These are phyloP conservation scores for Alternaria longipes DNA, from an alignment of 2,329 filamentous ascomycete species.

Conservation along the genomic window DNA sequence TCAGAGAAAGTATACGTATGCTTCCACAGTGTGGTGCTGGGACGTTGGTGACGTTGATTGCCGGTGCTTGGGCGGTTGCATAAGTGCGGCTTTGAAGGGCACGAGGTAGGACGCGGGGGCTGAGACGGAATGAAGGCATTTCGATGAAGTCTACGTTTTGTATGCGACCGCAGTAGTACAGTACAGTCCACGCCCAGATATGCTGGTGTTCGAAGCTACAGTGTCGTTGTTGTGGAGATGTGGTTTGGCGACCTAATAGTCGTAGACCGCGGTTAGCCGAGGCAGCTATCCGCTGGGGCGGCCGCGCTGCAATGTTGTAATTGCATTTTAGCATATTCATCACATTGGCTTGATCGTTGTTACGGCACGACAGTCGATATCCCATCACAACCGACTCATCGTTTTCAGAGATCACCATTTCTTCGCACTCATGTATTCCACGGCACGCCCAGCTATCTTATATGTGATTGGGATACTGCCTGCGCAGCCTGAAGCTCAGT, in stretches of 20 bases:
- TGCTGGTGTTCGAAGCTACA: not conserved
- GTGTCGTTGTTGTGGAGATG: slow-evolving; percentile 1
- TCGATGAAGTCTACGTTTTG: not conserved
- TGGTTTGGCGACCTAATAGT: slow-evolving; percentile 10
- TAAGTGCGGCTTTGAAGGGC: slow-evolving; percentile 47
- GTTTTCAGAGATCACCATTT: no score
- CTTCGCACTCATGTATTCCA: no score
- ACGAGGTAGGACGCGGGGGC: slow-evolving; percentile 30
- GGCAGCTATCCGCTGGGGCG: slow-evolving; percentile 2
- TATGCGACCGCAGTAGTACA: not conserved
- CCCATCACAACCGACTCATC: no score
- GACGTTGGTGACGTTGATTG: slow-evolving; percentile 76
- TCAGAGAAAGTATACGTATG: slow-evolving; percentile 88
- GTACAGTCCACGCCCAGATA: not conserved
- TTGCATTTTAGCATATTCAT: not conserved
- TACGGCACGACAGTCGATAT: no score
- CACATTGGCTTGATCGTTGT: not conserved
- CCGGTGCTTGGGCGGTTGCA: slow-evolving; percentile 57
- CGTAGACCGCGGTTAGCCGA: slow-evolving; percentile 30
- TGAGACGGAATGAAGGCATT: slow-evolving; percentile 40
- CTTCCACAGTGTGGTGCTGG: slow-evolving; percentile 81
- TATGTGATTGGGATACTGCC: no score
- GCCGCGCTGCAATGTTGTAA: not conserved
- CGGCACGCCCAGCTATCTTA: no score
- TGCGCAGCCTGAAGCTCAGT: no score